These are phyloP conservation scores for Pleurotus salmoneostramineus DNA, from an alignment of 768 basidiomycete species.

Conservation along the genomic window DNA sequence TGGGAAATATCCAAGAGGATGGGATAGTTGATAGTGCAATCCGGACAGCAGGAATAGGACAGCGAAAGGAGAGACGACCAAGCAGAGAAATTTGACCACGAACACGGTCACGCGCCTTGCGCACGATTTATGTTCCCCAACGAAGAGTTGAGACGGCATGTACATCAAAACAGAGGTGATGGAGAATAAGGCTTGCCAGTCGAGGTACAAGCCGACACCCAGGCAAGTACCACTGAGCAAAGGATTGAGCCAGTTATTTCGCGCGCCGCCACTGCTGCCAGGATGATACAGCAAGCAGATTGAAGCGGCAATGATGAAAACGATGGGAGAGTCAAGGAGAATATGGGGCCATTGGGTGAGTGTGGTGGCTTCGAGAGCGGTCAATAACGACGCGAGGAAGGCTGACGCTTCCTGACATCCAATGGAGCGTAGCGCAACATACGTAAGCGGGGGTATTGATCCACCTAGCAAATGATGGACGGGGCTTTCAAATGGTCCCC, in stretches of 20 bases:
- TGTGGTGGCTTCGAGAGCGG: constrained; percentile 95
- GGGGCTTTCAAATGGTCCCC: constrained; percentile 60
- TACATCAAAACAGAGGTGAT: constrained; percentile 88
- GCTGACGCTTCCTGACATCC: constrained; percentile 91
- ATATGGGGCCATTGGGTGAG: constrained; percentile 95
- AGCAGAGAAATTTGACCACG: constrained; percentile 79
- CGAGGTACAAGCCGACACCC: constrained; percentile 90
- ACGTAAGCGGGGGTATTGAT: constrained; percentile 83
- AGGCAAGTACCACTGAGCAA: constrained; percentile 81
- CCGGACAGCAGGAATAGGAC: constrained; percentile 81
- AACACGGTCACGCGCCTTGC: constrained; percentile 83
- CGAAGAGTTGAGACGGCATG: constrained; percentile 82
- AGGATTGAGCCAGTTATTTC: constrained; percentile 97
- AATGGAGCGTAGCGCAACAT: constrained; percentile 89
- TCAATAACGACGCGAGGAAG: constrained; percentile 82
- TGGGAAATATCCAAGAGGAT: constrained; percentile 71
- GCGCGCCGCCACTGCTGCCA: no score
- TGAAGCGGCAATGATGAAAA: constrained; percentile 95
- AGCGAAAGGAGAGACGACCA: constrained; percentile 76
- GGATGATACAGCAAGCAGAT: constrained; percentile 80
- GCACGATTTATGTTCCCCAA: constrained; percentile 80
- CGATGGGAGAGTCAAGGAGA: constrained; percentile 94
- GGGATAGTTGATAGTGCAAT: constrained; percentile 91
- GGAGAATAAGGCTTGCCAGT: constrained; percentile 98
- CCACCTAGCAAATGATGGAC: constrained; percentile 90